phyloP scores from a whole-genome alignment of 352 stramenopile genomes.

The Blastocystis sp. region DNA sequence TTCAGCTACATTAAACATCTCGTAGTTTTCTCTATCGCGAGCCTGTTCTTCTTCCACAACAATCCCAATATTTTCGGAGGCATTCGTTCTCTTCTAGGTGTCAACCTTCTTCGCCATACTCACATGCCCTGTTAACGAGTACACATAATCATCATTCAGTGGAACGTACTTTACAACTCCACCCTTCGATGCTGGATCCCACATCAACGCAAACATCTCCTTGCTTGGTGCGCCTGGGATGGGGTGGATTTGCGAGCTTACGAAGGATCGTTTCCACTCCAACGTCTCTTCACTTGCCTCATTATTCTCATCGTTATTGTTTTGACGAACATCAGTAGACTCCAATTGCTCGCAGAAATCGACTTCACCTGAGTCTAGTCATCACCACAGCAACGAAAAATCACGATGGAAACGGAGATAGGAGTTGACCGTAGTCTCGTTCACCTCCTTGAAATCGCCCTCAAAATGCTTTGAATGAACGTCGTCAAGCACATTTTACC shows the following conservation, averaged over 20 bases:
- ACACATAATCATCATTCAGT: not conserved
- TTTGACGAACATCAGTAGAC: not conserved
- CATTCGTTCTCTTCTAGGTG: not conserved
- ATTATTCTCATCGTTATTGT: too few relatives aligned
- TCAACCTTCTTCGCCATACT: not conserved
- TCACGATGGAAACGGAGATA: not conserved
- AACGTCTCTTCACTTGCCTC: not conserved
- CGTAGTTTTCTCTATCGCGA: not conserved
- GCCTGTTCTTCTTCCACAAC: not conserved
- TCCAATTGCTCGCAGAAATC: not conserved
- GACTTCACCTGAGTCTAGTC: not conserved
- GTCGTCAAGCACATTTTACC: not conserved
- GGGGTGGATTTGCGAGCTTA: not conserved
- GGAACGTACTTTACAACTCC: not conserved
- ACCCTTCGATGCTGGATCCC: not conserved
- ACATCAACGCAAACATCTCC: not conserved
- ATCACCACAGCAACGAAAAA: not conserved
- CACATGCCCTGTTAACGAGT: not conserved
- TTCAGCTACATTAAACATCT: not conserved
- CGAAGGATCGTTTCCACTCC: conserved; percentile 22
- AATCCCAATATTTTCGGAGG: not conserved
- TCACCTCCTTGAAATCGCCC: not conserved
- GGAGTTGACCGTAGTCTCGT: not conserved
- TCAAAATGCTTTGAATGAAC: not conserved
- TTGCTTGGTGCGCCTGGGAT: not conserved